These are phyloP conservation scores for Malassezia sympodialis DNA, from an alignment of 1,284 basidiomycete species.

Conservation along the genomic window DNA sequence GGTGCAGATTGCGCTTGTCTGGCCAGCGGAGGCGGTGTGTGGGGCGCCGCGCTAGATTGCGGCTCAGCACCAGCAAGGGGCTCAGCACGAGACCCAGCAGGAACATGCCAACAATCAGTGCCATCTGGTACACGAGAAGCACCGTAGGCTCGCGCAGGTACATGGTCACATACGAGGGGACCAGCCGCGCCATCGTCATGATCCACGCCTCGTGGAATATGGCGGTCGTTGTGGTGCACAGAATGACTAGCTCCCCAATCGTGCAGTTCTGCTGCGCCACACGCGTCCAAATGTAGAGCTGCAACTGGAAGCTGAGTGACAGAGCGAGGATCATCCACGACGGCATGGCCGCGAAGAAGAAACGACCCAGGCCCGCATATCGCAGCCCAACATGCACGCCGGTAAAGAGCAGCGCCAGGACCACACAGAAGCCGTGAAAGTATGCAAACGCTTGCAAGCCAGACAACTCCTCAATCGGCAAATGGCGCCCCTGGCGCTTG, in stretches of 20 bases:
- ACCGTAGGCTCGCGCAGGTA: slow-evolving; percentile 88
- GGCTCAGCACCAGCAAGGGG: slow-evolving; percentile 80
- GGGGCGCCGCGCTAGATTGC: slow-evolving; percentile 82
- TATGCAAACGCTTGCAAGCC: background rate
- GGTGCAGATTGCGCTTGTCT: slow-evolving; percentile 72
- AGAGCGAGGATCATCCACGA: slow-evolving; percentile 61
- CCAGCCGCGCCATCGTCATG: slow-evolving; percentile 21
- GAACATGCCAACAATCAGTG: slow-evolving; percentile 82
- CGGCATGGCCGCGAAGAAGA: slow-evolving; percentile 32
- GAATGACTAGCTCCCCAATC: slow-evolving; percentile 79
- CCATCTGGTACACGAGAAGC: slow-evolving; percentile 80
- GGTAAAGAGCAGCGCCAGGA: slow-evolving; percentile 37
- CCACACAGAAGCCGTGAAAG: slow-evolving; percentile 45
- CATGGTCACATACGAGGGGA: slow-evolving; percentile 55
- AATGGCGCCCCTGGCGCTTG: slow-evolving; percentile 4
- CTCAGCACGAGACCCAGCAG: slow-evolving; percentile 86
- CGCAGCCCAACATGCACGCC: slow-evolving; percentile 32
- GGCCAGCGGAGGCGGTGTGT: slow-evolving; percentile 78
- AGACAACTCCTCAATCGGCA: slow-evolving; percentile 1
- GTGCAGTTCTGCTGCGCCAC: slow-evolving; percentile 87
- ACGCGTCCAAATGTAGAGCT: slow-evolving; percentile 76
- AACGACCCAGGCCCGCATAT: slow-evolving; percentile 28
- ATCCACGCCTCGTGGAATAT: slow-evolving; percentile 62
- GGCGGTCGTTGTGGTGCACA: slow-evolving; percentile 75
- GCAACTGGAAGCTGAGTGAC: slow-evolving; percentile 65